Conservation (phyloP, 345 rosid species). For the Crucihimalaya himalaica region DNA sequence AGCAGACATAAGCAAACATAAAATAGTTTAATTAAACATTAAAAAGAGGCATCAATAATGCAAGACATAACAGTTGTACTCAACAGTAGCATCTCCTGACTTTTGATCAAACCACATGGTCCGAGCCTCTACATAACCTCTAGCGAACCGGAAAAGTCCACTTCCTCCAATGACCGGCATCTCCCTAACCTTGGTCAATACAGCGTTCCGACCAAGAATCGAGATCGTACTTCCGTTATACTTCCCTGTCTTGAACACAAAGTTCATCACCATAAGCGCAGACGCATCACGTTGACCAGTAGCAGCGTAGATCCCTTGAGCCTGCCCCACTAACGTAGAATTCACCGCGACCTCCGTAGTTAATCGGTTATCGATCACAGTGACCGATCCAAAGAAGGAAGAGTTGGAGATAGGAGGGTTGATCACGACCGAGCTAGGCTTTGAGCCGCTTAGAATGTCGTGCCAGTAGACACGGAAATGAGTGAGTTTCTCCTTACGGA, state of each 20-base stretch:
- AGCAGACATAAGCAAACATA: background rate
- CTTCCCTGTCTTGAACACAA: slow-evolving; percentile 48
- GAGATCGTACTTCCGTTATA: slow-evolving; percentile 50
- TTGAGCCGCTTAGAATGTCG: slow-evolving; percentile 47
- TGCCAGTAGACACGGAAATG: slow-evolving; percentile 61
- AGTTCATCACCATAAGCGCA: slow-evolving; percentile 51
- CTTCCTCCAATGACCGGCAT: slow-evolving; percentile 70
- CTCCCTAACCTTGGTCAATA: slow-evolving; percentile 49
- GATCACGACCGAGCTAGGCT: slow-evolving; percentile 40
- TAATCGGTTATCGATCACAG: slow-evolving; percentile 47
- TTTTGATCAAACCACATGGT: slow-evolving; percentile 37
- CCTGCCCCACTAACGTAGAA: slow-evolving; percentile 46
- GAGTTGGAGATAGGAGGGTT: slow-evolving; percentile 40
- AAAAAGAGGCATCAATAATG: slow-evolving; percentile 36
- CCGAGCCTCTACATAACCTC: slow-evolving; percentile 57
- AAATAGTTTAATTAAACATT: background rate
- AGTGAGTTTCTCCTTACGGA: slow-evolving; percentile 47
- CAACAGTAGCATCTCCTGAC: slow-evolving; percentile 49
- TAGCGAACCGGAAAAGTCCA: slow-evolving; percentile 60
- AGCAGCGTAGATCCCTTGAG: slow-evolving; percentile 49
- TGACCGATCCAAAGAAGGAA: slow-evolving; percentile 38
- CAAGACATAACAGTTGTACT: slow-evolving; percentile 47
- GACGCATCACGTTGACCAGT: slow-evolving; percentile 36
- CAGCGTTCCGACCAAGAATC: slow-evolving; percentile 49
- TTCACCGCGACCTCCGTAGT: slow-evolving; percentile 41